Evolutionary conservation across 2,329 filamentous ascomycete genomes (phyloP).

Genomic region (Hirsutella minnesotensis): DNA sequence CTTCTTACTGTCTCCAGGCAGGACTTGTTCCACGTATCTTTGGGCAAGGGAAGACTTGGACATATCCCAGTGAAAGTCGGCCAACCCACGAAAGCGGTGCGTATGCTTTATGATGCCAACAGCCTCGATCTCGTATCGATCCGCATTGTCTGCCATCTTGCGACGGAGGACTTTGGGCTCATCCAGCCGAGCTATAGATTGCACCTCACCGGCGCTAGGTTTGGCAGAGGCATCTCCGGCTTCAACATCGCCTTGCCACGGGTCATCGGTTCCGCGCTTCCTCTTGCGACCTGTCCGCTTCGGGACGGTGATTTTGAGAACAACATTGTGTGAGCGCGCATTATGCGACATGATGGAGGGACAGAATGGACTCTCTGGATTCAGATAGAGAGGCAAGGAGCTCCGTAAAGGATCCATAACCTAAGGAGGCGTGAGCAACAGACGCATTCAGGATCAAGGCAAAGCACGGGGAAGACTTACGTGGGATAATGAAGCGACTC

Average conservation of each 20-base stretch:
- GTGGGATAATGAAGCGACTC: constrained; percentile 24
- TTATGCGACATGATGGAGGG: constrained; percentile 69
- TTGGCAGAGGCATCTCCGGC: constrained; percentile 13
- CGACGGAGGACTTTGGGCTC: constrained; percentile 43
- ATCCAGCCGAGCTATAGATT: constrained; percentile 36
- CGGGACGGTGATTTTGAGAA: constrained; percentile 78
- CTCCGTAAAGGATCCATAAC: constrained; percentile 35
- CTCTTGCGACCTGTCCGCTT: constrained; percentile 78
- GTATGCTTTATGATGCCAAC: constrained; percentile 66
- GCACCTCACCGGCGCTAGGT: constrained; percentile 14
- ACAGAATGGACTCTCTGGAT: constrained; percentile 67
- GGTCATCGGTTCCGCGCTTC: constrained; percentile 62
- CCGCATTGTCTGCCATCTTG: constrained; percentile 59
- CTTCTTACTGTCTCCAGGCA: constrained; percentile 57
- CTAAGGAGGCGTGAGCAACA: constrained; percentile 15
- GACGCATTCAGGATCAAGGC: neutral
- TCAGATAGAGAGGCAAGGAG: constrained; percentile 59
- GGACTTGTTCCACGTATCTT: constrained; percentile 57
- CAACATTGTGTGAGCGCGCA: constrained; percentile 65
- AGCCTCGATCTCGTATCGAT: constrained; percentile 54
- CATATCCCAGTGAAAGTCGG: constrained; percentile 78
- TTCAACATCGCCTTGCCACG: constrained; percentile 40
- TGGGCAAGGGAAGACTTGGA: constrained; percentile 56
- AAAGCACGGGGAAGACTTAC: constrained; percentile 14
- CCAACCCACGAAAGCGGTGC: constrained; percentile 77